A percentile compares a stretch with the other conserved stretches of the same genome.
These are phyloP conservation scores for Cicer judaicum DNA, from an alignment of 306 rosid genomes.

Conservation along the genomic window DNA sequence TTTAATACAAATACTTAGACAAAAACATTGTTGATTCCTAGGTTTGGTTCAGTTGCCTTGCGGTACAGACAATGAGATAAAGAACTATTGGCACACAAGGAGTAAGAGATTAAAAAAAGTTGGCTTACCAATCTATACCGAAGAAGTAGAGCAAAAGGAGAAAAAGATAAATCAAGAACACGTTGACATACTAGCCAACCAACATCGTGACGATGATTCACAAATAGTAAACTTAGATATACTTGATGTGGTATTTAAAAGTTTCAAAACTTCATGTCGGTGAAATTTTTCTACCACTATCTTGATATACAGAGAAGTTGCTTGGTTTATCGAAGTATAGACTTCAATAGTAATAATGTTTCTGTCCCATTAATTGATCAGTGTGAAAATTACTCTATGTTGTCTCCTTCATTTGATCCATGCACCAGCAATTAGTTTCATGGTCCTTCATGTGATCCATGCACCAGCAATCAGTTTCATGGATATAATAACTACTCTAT, in stretches of 20 bases:
- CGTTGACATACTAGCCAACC: constrained; percentile 44
- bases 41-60: constrained; percentile 52
- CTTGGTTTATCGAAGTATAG: constrained; percentile 54
- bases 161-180: constrained; percentile 56
- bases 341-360: constrained; percentile 44
- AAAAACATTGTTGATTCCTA: no score
- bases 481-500: background rate
- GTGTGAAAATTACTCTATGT: constrained; percentile 35
- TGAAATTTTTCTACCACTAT: constrained; percentile 36
- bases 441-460: constrained; percentile 40
- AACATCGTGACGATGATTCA: constrained; percentile 45
- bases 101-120: constrained; percentile 68
- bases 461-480: background rate
- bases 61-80: constrained; percentile 86
- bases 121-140: constrained; percentile 73
- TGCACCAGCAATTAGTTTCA: constrained; percentile 40
- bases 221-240: constrained; percentile 49
- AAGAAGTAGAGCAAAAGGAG: constrained; percentile 52
- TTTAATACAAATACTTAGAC: no score
- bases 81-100: constrained; percentile 87
- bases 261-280: constrained; percentile 35
- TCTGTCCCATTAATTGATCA: constrained; percentile 49
- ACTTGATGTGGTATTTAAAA: constrained; percentile 55
- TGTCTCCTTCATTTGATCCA: constrained; percentile 51
- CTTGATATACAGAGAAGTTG: constrained; percentile 48